Conservation (phyloP, 1,284 basidiomycete species). For the Entoloma clypeatum region DNA sequence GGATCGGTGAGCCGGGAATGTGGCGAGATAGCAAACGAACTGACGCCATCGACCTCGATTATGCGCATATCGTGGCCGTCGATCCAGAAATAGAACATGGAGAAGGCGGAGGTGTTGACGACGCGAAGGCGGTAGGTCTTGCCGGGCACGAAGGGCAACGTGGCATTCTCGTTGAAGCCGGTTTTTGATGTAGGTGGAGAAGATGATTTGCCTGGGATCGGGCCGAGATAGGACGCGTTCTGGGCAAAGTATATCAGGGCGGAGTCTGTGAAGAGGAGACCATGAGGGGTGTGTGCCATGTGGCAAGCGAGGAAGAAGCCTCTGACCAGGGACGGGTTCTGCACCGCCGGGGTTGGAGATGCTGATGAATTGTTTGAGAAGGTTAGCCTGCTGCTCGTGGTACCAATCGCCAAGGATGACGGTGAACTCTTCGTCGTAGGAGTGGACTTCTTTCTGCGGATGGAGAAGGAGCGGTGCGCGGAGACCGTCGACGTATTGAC, state of each 20-base stretch:
- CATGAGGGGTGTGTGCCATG: background rate
- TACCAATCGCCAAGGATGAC: constrained; percentile 86
- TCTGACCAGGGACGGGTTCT: constrained; percentile 79
- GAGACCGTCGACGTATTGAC: constrained; percentile 87
- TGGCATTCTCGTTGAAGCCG: constrained; percentile 85
- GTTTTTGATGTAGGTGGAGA: constrained; percentile 49
- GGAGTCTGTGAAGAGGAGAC: constrained; percentile 60
- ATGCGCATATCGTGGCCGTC: constrained; percentile 90
- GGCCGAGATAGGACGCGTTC: constrained; percentile 66
- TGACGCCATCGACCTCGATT: constrained; percentile 80
- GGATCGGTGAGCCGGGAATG: constrained; percentile 1
- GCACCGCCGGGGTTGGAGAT: constrained; percentile 77
- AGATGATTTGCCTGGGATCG: constrained; percentile 47
- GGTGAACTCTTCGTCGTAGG: constrained; percentile 92
- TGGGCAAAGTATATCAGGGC: constrained; percentile 84
- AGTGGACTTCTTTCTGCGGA: constrained; percentile 53
- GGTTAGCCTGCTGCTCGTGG: constrained; percentile 65
- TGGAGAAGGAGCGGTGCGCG: constrained; percentile 78
- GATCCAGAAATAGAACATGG: constrained; percentile 83
- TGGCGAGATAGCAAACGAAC: constrained; percentile 23
- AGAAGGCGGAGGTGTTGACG: constrained; percentile 74
- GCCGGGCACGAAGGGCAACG: constrained; percentile 79
- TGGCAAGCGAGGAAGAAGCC: background rate
- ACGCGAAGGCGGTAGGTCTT: constrained; percentile 75
- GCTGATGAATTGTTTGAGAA: constrained; percentile 72